Conservation (phyloP, 495 filamentous ascomycete genomes). For the Pseudevernia furfuracea region DNA sequence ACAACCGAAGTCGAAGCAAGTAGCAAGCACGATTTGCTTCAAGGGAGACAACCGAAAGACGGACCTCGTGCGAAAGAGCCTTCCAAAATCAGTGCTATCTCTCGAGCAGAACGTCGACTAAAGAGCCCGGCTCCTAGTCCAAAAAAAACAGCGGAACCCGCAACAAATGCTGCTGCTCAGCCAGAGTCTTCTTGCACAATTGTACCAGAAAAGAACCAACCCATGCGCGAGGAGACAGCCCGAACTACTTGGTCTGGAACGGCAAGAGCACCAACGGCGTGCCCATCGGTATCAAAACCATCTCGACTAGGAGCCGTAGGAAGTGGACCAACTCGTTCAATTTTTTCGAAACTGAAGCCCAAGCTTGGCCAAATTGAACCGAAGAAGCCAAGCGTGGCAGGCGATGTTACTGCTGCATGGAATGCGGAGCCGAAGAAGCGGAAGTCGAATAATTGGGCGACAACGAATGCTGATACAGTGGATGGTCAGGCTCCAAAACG, state of each 20-base stretch:
- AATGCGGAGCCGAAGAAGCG: constrained; percentile 13
- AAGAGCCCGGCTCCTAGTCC: background rate
- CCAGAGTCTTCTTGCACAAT: background rate
- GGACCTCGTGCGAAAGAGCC: background rate
- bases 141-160: background rate
- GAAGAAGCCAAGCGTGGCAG: constrained; percentile 6
- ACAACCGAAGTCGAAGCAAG: background rate
- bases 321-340: background rate
- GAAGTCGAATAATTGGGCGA: constrained; percentile 24
- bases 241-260: background rate
- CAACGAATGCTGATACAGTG: constrained; percentile 8
- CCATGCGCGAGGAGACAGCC: background rate
- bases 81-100: background rate
- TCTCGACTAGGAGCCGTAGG: background rate
- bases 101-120: background rate
- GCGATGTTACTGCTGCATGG: constrained; percentile 9
- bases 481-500: background rate
- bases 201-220: background rate
- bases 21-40: background rate
- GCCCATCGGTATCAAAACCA: background rate
- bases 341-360: background rate
- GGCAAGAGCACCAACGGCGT: background rate
- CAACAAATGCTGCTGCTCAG: background rate
- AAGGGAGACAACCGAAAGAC: background rate
- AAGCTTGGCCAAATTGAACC: constrained; percentile 1